Evolutionary conservation across 169 alveolate genomes (phyloP), one percentile per base, ranked within the genome.

Genomic region (Plasmodium coatneyi): DNA sequence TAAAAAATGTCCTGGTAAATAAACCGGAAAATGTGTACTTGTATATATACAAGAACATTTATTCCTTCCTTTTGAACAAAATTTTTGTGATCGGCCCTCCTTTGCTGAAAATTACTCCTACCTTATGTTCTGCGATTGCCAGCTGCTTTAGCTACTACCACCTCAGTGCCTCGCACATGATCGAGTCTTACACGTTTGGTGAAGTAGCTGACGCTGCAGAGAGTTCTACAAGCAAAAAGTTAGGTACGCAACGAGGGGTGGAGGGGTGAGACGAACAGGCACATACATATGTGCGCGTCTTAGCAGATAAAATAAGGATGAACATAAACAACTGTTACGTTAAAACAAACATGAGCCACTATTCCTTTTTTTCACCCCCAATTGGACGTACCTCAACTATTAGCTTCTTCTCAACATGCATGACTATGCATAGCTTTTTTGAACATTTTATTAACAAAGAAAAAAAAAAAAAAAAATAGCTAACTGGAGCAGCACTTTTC

Each of bases 51-150:
- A 84, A 72, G 30, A 84, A 84, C 70, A 84, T 84, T 72, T 84
- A 84, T 74, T 84, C 92, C 41, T 84, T 84, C 76, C 92, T 84
- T 6, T 49, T 84, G 46, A 84, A 84, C 78, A 84, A 84, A 84
- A 84, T 84, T 72, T 84, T 84, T 34, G 78, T 84, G 56, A 72
- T 84, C n/a, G 92, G 92, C 16, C 92, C 92, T 32, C 92, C 92
- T 12, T 32, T 76, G 60, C 25, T 84, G 25, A 84, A 84, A 84
- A 84, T 84, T 84, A 84, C 92, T 72, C 80, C 92, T 25, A 30
- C 81, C 16, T 22, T 84, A 72, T 84, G 80, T 72, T 84, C 92
- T 16, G 36, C 83, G n/a, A 84, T 84, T 74, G 36, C 92, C 66
- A 76, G 56, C 56, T 72, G 70, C 34, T 84, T 84, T 28, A 36